Conservation (phyloP, 2,329 filamentous ascomycete species). For the Huntiella omanensis region DNA sequence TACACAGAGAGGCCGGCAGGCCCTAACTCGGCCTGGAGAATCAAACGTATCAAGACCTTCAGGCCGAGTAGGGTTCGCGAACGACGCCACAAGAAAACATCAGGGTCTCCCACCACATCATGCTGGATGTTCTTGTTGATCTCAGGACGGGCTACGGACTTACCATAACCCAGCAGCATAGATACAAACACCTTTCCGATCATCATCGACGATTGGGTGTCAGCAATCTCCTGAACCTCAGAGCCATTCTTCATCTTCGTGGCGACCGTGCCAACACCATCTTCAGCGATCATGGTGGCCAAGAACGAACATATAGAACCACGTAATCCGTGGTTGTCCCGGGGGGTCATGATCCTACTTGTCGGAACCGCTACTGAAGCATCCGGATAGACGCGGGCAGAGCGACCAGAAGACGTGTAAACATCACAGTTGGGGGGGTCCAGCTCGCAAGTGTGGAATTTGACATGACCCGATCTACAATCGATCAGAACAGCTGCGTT, state of each 20-base stretch:
- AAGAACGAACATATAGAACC: constrained; percentile 10
- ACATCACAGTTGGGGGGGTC: constrained; percentile 15
- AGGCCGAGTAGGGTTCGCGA: constrained; percentile 37
- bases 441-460: constrained; percentile 14
- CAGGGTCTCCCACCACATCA: constrained; percentile 26
- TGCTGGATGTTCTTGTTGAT: constrained; percentile 35
- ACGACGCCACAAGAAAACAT: constrained; percentile 25
- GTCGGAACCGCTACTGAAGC: constrained; percentile 5
- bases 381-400: constrained; percentile 16
- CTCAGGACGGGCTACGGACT: constrained; percentile 12
- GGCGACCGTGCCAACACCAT: constrained; percentile 11
- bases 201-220: constrained; percentile 30
- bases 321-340: too few species aligned
- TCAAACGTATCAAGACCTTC: constrained; percentile 29
- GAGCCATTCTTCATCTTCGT: constrained; percentile 21
- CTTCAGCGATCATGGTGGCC: constrained; percentile 17
- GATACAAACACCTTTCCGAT: constrained; percentile 29
- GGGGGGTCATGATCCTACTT: too few species aligned
- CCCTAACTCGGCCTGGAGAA: neutral
- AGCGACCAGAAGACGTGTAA: constrained; percentile 16
- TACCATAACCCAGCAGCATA: constrained; percentile 22
- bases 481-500: too few species aligned
- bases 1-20: constrained; percentile 18
- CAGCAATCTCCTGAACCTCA: constrained; percentile 23
- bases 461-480: too few species aligned